A percentile compares a stretch with the other conserved stretches of the same genome.
These are phyloP conservation scores for Blastobotrys robertii DNA, from an alignment of 805 yeast species.

Conservation along the genomic window DNA sequence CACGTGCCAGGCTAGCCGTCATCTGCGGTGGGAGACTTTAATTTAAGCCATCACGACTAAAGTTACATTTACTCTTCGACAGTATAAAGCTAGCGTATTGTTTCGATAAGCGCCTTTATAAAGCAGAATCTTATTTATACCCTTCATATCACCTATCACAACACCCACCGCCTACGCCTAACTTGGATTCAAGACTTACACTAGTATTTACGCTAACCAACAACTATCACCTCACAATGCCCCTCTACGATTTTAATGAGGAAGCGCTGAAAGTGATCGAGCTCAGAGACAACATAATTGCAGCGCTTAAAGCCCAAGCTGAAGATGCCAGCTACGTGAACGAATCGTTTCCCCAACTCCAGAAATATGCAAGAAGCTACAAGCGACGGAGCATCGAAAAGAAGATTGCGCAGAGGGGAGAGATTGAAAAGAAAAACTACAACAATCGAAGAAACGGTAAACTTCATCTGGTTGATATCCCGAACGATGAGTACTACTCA, in stretches of 20 bases:
- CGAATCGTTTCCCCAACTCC: conserved; percentile 2
- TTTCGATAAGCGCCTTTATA: too few species aligned
- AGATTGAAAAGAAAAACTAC: background rate
- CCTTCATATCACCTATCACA: too few species aligned
- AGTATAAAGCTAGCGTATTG: too few species aligned
- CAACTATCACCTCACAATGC: too few species aligned
- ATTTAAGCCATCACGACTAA: too few species aligned
- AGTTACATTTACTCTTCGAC: too few species aligned
- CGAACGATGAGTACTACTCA: background rate
- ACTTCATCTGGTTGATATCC: conserved; percentile 4
- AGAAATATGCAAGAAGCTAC: conserved; percentile 3
- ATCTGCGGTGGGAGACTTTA: too few species aligned
- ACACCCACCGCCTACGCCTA: too few species aligned
- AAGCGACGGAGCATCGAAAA: conserved; percentile 7
- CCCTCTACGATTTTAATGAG: conserved; percentile 1
- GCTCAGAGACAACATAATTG: conserved; percentile 4
- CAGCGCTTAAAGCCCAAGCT: conserved; percentile 3
- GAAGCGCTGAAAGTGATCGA: conserved; percentile 5
- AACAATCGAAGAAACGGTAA: conserved; percentile 2
- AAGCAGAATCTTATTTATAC: too few species aligned
- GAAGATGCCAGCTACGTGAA: conserved; percentile 3
- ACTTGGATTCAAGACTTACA: too few species aligned
- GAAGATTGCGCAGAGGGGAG: conserved; percentile 1
- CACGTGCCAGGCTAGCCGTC: too few species aligned
- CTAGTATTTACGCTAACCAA: too few species aligned